phyloP scores from a whole-genome alignment of 2,329 filamentous ascomycete species.

The Eutypa lata region DNA sequence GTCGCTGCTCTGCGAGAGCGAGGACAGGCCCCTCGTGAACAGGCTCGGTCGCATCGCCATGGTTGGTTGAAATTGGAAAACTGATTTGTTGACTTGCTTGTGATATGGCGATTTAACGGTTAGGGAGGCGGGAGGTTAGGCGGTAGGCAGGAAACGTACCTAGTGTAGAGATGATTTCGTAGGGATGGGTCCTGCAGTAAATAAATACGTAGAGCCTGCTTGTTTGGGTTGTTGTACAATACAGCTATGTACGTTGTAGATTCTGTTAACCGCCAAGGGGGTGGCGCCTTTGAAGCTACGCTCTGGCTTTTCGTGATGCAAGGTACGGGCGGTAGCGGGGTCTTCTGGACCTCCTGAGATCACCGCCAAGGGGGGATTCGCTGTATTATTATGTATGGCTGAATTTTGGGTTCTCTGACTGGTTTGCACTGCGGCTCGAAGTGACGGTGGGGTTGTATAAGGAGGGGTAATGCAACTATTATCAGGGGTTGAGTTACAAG shows the following conservation, averaged over 20 bases:
- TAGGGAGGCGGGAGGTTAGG: background rate
- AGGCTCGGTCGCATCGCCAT: conserved; percentile 58
- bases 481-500: background rate
- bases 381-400: too few species aligned
- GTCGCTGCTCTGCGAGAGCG: conserved; percentile 56
- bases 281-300: background rate
- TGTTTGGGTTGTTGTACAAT: background rate
- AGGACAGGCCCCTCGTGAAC: conserved; percentile 62
- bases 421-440: background rate
- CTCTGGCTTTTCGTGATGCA: background rate
- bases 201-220: background rate
- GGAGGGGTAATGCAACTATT: background rate
- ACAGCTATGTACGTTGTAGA: too few species aligned
- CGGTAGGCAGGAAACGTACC: background rate
- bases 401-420: background rate
- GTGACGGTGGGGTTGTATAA: background rate
- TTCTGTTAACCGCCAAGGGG: too few species aligned
- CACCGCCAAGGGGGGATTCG: background rate
- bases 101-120: background rate
- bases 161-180: background rate
- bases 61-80: conserved; percentile 12
- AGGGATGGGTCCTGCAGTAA: background rate
- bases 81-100: too few species aligned
- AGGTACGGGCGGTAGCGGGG: background rate
- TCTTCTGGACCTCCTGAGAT: background rate